A percentile compares a stretch with the other conserved stretches of the same genome.
Conservation (phyloP, 2,329 filamentous ascomycete species). For the Cladosporium oxysporum region DNA sequence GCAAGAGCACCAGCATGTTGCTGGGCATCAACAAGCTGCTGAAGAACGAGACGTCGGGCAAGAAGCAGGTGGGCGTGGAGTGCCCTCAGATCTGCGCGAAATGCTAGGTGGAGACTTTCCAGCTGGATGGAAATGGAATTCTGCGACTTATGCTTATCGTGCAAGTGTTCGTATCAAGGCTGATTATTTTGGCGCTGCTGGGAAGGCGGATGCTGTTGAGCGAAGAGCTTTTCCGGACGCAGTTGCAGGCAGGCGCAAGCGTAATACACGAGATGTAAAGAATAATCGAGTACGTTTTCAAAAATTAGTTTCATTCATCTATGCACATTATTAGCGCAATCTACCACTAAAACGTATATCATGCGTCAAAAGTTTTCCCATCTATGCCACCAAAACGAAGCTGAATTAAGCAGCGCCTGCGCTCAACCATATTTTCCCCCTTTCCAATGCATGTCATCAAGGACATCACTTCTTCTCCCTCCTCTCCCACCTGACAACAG, state of each 20-base stretch:
- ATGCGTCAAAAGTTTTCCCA: slow-evolving; percentile 1
- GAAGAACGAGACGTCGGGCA: not conserved
- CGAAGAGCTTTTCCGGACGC: too few species aligned
- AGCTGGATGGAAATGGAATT: too few species aligned
- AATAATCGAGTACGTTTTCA: not conserved
- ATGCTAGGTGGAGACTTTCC: not conserved
- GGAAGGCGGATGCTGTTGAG: too few species aligned
- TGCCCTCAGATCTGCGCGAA: not conserved
- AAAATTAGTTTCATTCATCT: slow-evolving; percentile 7
- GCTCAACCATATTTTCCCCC: not conserved
- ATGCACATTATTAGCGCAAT: slow-evolving; percentile 11
- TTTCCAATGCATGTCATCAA: not conserved
- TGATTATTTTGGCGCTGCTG: too few species aligned
- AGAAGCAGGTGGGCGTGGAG: not conserved
- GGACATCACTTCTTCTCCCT: slow-evolving; percentile 45
- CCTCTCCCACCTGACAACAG: slow-evolving; percentile 72
- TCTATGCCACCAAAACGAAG: slow-evolving; percentile 8
- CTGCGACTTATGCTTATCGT: too few species aligned
- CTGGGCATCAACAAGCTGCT: not conserved
- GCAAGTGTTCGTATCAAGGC: too few species aligned
- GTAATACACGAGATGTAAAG: too few species aligned
- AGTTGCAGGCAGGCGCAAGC: too few species aligned
- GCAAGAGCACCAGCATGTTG: not conserved
- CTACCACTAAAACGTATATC: slow-evolving; percentile 11
- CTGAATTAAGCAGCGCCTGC: not conserved